Percentiles rank a stretch among this genome's conserved stretches.
Evolutionary conservation across 2,329 filamentous ascomycete species (phyloP).

Genomic region (Byssoonygena ceratinophila): DNA sequence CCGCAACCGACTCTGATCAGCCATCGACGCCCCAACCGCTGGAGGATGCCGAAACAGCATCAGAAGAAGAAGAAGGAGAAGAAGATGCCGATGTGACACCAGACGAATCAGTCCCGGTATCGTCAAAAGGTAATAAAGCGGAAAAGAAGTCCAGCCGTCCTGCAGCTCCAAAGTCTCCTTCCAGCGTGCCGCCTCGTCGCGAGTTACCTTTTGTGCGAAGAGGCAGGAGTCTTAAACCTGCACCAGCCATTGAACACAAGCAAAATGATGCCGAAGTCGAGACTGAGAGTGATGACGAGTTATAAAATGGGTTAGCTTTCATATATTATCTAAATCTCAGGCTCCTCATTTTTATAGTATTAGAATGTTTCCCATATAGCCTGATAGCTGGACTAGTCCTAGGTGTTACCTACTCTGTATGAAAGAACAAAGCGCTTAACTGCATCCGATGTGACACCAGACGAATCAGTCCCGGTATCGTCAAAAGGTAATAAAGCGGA

Average conservation of each 20-base stretch:
- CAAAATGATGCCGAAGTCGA: constrained; percentile 18
- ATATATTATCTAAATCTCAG: background rate
- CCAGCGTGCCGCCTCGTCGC: constrained; percentile 31
- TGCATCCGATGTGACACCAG: no score
- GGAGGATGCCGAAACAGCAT: constrained; percentile 27
- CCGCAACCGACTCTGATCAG: constrained; percentile 20
- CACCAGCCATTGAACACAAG: constrained; percentile 7
- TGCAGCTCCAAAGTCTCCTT: constrained; percentile 2
- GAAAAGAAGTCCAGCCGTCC: background rate
- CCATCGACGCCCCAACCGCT: constrained; percentile 25
- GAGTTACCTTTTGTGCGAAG: constrained; percentile 33
- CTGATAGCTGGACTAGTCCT: background rate
- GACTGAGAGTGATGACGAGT: constrained; percentile 34
- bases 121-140: background rate
- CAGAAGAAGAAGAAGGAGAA: constrained; percentile 26
- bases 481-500: background rate
- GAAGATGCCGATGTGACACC: constrained; percentile 1
- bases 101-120: background rate
- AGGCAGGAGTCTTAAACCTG: constrained; percentile 10
- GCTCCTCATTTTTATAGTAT: background rate
- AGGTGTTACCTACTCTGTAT: background rate
- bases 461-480: no score
- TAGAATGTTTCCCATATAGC: background rate
- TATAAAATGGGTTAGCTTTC: constrained; percentile 19
- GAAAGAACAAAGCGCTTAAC: background rate